These are phyloP conservation scores for Populus hybrid DNA, from an alignment of 441 rosid genomes.

Conservation along the genomic window DNA sequence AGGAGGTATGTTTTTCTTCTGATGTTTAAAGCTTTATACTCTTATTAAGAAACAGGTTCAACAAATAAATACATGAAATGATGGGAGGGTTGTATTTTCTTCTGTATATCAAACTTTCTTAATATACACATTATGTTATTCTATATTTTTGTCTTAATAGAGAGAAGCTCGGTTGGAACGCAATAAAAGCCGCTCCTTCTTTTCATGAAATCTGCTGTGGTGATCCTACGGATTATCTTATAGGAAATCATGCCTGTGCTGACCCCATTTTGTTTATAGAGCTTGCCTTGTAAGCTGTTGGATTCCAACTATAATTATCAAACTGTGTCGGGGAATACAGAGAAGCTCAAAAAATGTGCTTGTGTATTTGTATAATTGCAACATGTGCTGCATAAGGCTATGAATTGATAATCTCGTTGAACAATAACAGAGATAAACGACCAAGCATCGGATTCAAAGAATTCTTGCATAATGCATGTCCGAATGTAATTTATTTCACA, in stretches of 20 bases:
- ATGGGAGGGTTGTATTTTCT: neutral
- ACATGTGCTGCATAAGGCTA: neutral
- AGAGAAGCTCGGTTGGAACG: constrained; percentile 97
- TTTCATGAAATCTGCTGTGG: constrained; percentile 40
- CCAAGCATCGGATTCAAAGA: neutral
- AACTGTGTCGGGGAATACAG: neutral
- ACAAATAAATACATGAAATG: neutral
- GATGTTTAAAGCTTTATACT: neutral
- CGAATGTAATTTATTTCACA: neutral
- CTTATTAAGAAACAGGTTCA: neutral
- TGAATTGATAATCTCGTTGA: neutral
- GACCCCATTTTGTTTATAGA: neutral
- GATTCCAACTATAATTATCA: neutral
- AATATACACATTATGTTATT: neutral
- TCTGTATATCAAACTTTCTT: neutral
- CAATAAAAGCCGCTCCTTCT: constrained; percentile 69
- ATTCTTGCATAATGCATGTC: neutral
- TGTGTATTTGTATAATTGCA: neutral
- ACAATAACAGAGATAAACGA: neutral
- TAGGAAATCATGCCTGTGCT: neutral
- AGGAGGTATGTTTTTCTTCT: constrained; percentile 51
- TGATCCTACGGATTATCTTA: neutral
- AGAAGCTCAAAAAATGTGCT: neutral
- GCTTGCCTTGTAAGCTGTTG: neutral
- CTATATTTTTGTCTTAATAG: constrained; percentile 32